A percentile compares a stretch with the other conserved stretches of the same genome.
Conservation (phyloP, 306 rosid genomes). For the Glycine latifolia region DNA sequence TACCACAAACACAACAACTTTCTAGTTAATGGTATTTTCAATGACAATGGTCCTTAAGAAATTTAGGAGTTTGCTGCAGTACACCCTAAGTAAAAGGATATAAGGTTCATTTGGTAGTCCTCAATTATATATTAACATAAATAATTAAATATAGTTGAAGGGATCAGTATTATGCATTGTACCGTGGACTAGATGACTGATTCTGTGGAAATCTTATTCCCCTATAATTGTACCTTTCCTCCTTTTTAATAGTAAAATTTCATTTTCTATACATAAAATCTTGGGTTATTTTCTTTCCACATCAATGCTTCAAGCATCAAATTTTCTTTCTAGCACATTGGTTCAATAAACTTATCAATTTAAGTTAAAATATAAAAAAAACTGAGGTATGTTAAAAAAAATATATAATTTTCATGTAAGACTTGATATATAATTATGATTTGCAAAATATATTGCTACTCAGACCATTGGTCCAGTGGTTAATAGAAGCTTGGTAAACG, state of each 20-base stretch:
- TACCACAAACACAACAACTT: no score
- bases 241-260: not conserved
- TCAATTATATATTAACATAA: constrained; percentile 18
- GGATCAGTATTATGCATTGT: not conserved
- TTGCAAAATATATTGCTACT: no score
- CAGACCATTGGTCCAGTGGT: no score
- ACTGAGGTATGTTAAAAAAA: no score
- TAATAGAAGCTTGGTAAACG: no score
- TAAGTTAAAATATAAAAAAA: no score
- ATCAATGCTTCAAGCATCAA: no score
- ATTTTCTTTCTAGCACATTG: no score
- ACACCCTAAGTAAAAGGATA: not conserved
- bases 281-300: not conserved
- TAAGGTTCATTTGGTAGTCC: not conserved
- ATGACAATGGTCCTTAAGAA: not conserved
- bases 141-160: not conserved
- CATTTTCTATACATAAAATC: not conserved
- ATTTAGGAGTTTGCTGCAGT: not conserved
- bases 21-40: not conserved
- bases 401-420: no score
- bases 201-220: not conserved
- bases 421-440: no score
- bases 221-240: not conserved
- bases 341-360: no score
- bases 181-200: not conserved